Evolutionary conservation across 108 stramenopile genomes (phyloP).

Genomic region (Pseudonitzschia multiseries): DNA sequence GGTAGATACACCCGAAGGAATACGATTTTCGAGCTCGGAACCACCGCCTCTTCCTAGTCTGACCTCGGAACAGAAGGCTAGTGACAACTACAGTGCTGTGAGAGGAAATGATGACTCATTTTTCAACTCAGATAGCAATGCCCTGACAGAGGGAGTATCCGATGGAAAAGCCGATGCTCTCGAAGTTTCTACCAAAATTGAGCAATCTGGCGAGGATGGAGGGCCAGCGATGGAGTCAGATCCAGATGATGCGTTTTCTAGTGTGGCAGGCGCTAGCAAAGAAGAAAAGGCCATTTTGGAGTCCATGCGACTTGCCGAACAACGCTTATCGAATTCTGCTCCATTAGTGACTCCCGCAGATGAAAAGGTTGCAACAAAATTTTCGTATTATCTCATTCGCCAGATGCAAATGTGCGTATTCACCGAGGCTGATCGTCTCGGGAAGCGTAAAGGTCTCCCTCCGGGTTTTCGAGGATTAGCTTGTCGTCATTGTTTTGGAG

Average conservation of each 20-base stretch:
- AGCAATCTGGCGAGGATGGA: neutral
- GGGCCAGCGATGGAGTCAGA: neutral
- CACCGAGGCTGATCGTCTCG: conserved; percentile 79
- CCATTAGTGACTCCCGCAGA: conserved; percentile 63
- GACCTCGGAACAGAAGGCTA: conserved; percentile 22
- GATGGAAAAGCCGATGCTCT: neutral
- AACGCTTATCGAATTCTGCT: conserved; percentile 20
- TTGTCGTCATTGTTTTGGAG: conserved; percentile 79
- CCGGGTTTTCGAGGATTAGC: conserved; percentile 81
- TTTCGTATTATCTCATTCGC: conserved; percentile 71
- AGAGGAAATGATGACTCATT: conserved; percentile 33
- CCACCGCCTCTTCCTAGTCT: conserved; percentile 35
- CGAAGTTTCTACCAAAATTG: neutral
- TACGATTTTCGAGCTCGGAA: conserved; percentile 51
- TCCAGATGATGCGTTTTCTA: neutral
- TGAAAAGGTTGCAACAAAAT: conserved; percentile 68
- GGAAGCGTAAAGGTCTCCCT: conserved; percentile 70
- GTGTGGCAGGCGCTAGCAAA: neutral
- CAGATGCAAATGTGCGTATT: conserved; percentile 83
- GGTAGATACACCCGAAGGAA: conserved; percentile 74
- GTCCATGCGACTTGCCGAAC: no score
- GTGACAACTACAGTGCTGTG: conserved; percentile 6
- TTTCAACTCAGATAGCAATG: conserved; percentile 29
- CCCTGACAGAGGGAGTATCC: conserved; percentile 5
- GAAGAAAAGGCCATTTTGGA: neutral